Percentiles rank a stretch among this genome's conserved stretches.
Evolutionary conservation across 1,139 yeast species (phyloP).

Genomic region (Protomyces pachydermus): DNA sequence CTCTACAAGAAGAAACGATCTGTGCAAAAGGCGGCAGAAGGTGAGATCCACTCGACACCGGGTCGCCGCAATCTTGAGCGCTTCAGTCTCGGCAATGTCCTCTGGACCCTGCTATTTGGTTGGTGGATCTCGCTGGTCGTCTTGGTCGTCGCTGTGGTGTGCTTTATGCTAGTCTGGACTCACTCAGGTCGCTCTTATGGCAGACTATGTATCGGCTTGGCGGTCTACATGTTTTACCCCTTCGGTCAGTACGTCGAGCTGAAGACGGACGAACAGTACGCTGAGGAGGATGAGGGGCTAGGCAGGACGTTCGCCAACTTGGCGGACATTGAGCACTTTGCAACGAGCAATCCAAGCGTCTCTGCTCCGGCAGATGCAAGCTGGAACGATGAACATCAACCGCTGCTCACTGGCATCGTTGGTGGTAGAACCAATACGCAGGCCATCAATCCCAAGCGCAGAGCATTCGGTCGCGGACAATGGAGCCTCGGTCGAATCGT

Average conservation of each 20-base stretch:
- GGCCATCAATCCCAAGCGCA: conserved; percentile 36
- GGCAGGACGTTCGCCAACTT: conserved; percentile 69
- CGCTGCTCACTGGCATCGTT: conserved; percentile 11
- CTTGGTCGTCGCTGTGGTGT: conserved; percentile 49
- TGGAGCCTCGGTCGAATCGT: conserved; percentile 83
- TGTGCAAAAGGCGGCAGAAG: conserved; percentile 85
- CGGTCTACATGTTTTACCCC: conserved; percentile 69
- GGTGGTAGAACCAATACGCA: conserved; percentile 21
- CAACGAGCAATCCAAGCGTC: not conserved
- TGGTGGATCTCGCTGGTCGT: conserved; percentile 33
- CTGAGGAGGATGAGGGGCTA: conserved; percentile 81
- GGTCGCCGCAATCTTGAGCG: conserved; percentile 41
- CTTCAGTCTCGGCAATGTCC: conserved; percentile 36
- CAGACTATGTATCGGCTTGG: conserved; percentile 56
- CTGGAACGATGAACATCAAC: conserved; percentile 1
- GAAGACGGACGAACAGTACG: conserved; percentile 70
- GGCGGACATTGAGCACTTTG: conserved; percentile 24
- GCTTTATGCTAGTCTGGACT: conserved; percentile 39
- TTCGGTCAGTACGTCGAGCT: conserved; percentile 86
- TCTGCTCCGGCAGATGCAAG: not conserved
- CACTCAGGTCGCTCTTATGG: conserved; percentile 54
- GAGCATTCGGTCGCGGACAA: conserved; percentile 86
- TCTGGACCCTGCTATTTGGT: conserved; percentile 30
- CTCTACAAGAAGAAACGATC: conserved; percentile 87
- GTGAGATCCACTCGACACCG: conserved; percentile 83